phyloP scores from a whole-genome alignment of 1,139 yeast genomes.

The Yamadazyma trypodendri region DNA sequence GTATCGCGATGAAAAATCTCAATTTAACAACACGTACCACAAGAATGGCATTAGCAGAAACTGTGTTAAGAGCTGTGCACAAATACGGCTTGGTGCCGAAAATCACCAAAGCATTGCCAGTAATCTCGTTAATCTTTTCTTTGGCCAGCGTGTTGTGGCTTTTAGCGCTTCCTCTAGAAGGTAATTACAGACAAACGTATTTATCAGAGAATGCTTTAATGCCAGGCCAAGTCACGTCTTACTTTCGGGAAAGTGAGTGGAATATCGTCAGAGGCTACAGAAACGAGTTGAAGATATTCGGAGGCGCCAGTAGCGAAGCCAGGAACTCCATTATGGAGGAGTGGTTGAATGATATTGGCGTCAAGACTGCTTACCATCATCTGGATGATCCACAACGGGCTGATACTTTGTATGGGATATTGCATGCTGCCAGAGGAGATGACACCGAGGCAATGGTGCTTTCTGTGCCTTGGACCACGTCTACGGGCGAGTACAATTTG shows the following conservation, averaged over 20 bases:
- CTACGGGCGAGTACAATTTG: slow-evolving; percentile 60
- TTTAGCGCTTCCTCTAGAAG: slow-evolving; percentile 70
- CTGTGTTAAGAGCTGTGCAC: slow-evolving; percentile 50
- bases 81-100: slow-evolving; percentile 61
- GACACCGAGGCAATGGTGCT: slow-evolving; percentile 94
- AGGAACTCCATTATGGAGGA: slow-evolving; percentile 47
- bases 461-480: slow-evolving; percentile 79
- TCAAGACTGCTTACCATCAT: slow-evolving; percentile 55
- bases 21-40: background rate
- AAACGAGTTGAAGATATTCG: slow-evolving; percentile 49
- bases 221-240: slow-evolving; percentile 94
- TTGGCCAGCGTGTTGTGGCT: slow-evolving; percentile 68
- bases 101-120: slow-evolving; percentile 56
- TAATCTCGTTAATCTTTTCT: slow-evolving; percentile 59
- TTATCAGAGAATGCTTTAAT: slow-evolving; percentile 94
- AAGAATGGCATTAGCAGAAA: slow-evolving; percentile 60
- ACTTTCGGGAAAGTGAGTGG: slow-evolving; percentile 95
- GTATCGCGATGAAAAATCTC: slow-evolving; percentile 1
- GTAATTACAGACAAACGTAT: slow-evolving; percentile 79
- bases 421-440: slow-evolving; percentile 94
- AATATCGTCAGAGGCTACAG: slow-evolving; percentile 85
- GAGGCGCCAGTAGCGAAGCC: slow-evolving; percentile 25
- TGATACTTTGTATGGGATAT: slow-evolving; percentile 71
- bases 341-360: slow-evolving; percentile 69
- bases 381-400: slow-evolving; percentile 38